These are phyloP conservation scores for Gossypium stocksii DNA, from an alignment of 345 rosid genomes.

Conservation along the genomic window DNA sequence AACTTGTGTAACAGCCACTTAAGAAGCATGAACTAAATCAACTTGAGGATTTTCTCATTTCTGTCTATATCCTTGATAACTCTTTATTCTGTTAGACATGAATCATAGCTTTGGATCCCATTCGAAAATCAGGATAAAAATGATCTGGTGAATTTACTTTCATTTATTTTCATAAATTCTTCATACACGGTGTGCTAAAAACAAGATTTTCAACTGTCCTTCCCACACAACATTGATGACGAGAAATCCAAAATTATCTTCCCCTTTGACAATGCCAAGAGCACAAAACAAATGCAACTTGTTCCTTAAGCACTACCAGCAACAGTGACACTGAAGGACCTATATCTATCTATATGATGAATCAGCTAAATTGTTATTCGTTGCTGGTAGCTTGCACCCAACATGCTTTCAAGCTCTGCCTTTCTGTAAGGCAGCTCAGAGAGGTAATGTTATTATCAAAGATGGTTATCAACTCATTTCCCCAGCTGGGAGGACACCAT, in stretches of 20 bases:
- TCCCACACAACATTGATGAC: background rate
- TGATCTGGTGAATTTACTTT: background rate
- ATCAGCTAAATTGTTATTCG: background rate
- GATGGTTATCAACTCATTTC: background rate
- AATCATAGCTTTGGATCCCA: background rate
- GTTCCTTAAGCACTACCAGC: background rate
- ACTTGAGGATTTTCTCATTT: background rate
- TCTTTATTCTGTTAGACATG: background rate
- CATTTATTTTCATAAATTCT: background rate
- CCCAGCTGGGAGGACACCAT: background rate
- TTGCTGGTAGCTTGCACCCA: background rate
- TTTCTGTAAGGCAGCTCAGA: constrained; percentile 4
- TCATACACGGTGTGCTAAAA: background rate
- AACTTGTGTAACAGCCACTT: background rate
- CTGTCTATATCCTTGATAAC: background rate
- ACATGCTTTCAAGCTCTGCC: background rate
- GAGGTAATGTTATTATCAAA: background rate
- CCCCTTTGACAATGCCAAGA: background rate
- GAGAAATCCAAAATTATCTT: background rate
- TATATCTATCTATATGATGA: background rate
- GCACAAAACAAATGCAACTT: background rate
- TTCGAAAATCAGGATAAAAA: background rate
- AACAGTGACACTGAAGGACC: constrained; percentile 1
- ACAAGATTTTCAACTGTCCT: background rate
- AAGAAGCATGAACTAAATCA: background rate